Evolutionary conservation across 768 basidiomycete genomes (phyloP), one percentile per base, ranked within the genome.

Genomic region (Mycena metata): DNA sequence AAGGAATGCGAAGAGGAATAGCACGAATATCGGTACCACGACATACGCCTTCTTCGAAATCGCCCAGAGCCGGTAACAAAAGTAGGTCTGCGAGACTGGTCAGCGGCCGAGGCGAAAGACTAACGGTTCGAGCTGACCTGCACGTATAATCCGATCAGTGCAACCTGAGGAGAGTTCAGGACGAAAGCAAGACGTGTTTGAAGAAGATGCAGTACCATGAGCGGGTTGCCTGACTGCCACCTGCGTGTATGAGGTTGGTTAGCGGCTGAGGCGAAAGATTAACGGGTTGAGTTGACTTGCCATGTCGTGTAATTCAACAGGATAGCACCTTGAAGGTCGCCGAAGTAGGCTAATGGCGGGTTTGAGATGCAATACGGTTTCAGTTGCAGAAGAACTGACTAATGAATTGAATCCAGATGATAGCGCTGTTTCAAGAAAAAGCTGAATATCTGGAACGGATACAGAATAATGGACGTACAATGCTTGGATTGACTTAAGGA

Each of bases 401-500:
- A 33, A 81, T 75, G 21, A 74, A 72, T 39, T 75, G 70, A 19
- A 79, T 77, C 80, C 80, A 81, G 8, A 76, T 55, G 11, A 76
- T 51, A 21, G 75, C 76, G 59, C 79, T 81, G 51, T n/a, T n/a
- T n/a, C 26, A 41, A 60, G 55, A 26, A 21, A 21, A 46, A 30
- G 3, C 6, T 30, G 30, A 30, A 30, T 30, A 30, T 30, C 3
- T 30, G 19, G 21, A 39, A 50, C 54, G 17, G n/a, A 43, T 26
- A 5, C 42, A 50, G 39, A n/a, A n/a, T 17, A 17, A 21, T 41
- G 6, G 5, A 73, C 76, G 47, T 42, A 79, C 80, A 79, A 74
- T 6, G 75, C 71, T 51, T 81, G 80, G 33, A 77, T 75, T 9
- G 79, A 73, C 67, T 79, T 78, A 21, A 81, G 61, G 1, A 73